Base-by-base conservation (phyloP, 352 stramenopile species). In the Phytophthora sojae region DNA sequence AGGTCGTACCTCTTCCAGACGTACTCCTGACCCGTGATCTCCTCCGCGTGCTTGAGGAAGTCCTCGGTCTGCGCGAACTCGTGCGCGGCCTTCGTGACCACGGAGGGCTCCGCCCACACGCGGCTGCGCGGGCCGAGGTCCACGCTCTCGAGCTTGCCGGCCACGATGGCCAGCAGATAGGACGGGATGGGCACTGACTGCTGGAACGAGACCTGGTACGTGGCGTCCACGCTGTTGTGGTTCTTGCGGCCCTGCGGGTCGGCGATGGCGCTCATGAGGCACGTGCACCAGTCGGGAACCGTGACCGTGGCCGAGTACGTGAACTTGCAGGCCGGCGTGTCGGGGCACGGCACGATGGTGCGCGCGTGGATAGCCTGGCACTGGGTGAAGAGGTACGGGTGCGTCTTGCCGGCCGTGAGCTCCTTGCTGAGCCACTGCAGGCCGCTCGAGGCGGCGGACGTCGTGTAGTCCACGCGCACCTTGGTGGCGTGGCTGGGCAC, bases 1-100 rank as follows among this genome's bases (percentile, higher is more conserved):
- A 99, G 78, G 78, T 99, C 97, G 81, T 99, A 99, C n/a, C 97
- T 85, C 61, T 89, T 91, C 97, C 97, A 99, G 6, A 95, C 86
- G 80, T 99, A 99, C 25, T 85, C 80, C 44, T 96, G 86, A 23
- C 90, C 89, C 9, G 93, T 97, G 55, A 99, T 91, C 6, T 82
- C 81, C 77, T 99, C 97, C 0, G 96, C 98, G 44, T 92, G 86
- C 58, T 89, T 65, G 12, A 99, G 67, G 65, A 98, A 98, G 14
- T 83, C 80, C 75, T 99, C 96, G 1, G 97, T 99, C 71, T 99
- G 90, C 8, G 82, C 81, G 73, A 99, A 99, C 77, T 99, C 97
- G 69, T 95, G 89, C 14, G 93, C 94, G 2, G 95, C 96, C 35
- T 85, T 90, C 0, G 96, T 92, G 0, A 99, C 93, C 21, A 99